phyloP scores from a whole-genome alignment of 176 grass and related monocot species.

The Zea luxurians region DNA sequence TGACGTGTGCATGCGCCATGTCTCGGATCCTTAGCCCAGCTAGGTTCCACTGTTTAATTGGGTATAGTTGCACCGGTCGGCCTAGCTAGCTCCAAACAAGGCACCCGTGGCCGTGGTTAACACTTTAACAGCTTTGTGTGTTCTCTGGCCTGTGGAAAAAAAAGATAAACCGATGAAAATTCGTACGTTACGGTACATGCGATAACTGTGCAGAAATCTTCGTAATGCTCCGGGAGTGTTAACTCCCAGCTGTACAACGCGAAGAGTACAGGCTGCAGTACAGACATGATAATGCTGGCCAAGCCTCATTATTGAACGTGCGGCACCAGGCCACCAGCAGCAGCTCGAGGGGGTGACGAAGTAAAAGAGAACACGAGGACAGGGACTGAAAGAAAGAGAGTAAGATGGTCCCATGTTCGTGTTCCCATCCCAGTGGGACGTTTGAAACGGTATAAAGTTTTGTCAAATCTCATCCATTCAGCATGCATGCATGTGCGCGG shows the following conservation, averaged over 20 bases:
- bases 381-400: background rate
- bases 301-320: background rate
- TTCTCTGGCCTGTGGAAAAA: too few relatives aligned
- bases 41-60: background rate
- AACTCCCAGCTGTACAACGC: too few relatives aligned
- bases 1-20: background rate
- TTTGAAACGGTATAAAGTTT: too few relatives aligned
- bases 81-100: constrained; percentile 12
- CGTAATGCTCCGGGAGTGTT: background rate
- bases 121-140: too few relatives aligned
- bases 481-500: too few relatives aligned
- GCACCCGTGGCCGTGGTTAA: constrained; percentile 12
- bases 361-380: background rate
- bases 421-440: too few relatives aligned
- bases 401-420: too few relatives aligned
- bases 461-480: too few relatives aligned
- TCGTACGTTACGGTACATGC: background rate
- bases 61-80: background rate
- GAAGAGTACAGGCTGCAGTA: too few relatives aligned
- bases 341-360: background rate
- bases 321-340: background rate
- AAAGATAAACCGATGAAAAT: background rate
- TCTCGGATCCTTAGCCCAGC: background rate
- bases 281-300: background rate
- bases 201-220: background rate